Conservation (phyloP, 805 yeast species). For the Saccharomycopsis amapae region DNA sequence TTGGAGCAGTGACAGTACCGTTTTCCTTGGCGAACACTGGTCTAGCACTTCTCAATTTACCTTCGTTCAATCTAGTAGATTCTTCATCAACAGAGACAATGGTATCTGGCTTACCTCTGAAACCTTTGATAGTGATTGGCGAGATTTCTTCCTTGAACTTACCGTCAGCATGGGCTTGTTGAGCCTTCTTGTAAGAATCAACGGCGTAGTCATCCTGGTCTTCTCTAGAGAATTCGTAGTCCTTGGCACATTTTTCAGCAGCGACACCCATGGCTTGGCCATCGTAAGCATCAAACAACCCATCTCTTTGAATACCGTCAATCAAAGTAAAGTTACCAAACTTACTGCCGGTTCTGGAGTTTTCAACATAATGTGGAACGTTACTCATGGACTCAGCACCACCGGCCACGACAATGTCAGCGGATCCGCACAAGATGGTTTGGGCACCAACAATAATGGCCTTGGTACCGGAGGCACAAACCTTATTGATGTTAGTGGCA, state of each 20-base stretch:
- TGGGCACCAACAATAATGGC: conserved; percentile 88
- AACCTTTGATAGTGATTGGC: conserved; percentile 84
- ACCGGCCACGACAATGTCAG: conserved; percentile 92
- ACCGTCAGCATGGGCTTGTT: conserved; percentile 68
- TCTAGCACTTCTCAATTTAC: conserved; percentile 73
- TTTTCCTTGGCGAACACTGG: conserved; percentile 90
- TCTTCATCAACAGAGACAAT: conserved; percentile 79
- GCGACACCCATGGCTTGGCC: conserved; percentile 91
- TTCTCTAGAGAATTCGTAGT: conserved; percentile 70
- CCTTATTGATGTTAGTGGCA: conserved; percentile 91
- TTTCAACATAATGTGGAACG: conserved; percentile 84
- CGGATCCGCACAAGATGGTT: conserved; percentile 77
- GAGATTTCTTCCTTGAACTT: conserved; percentile 78
- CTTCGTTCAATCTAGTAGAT: conserved; percentile 65
- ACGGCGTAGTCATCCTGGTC: conserved; percentile 88
- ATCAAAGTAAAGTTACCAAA: conserved; percentile 75
- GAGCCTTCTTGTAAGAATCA: conserved; percentile 79
- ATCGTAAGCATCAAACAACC: conserved; percentile 87
- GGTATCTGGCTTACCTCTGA: conserved; percentile 83
- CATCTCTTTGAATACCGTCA: conserved; percentile 91
- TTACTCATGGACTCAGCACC: conserved; percentile 98
- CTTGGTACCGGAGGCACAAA: conserved; percentile 95
- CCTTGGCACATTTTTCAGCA: conserved; percentile 93
- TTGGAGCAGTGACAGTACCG: conserved; percentile 96
- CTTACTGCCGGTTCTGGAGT: conserved; percentile 82